Conservation (phyloP, 108 stramenopile species). For the Aureococcus anophagefferens region DNA sequence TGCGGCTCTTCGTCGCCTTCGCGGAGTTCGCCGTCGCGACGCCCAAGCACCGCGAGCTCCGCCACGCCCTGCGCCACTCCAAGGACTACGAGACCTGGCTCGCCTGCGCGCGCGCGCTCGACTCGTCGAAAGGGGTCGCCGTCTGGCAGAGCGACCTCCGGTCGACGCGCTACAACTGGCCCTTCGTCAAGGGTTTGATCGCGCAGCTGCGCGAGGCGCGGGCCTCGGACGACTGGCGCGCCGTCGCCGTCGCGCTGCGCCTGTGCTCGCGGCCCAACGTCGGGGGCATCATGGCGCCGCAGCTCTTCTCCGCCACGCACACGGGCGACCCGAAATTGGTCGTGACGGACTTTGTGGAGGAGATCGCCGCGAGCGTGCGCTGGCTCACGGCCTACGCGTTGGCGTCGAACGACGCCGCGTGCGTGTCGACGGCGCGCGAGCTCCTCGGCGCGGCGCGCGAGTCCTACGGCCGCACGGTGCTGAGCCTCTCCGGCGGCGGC, state of each 20-base stretch:
- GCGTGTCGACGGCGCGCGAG: conserved; percentile 10
- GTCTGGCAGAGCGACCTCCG: not conserved
- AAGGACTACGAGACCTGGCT: conserved; percentile 37
- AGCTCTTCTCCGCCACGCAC: conserved; percentile 65
- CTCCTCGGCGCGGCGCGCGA: conserved; percentile 69
- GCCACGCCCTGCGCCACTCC: conserved; percentile 45
- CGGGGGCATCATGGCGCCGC: conserved; percentile 71
- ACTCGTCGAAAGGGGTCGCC: not conserved
- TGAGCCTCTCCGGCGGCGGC: conserved; percentile 86
- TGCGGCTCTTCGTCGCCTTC: conserved; percentile 54
- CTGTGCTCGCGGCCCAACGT: conserved; percentile 81
- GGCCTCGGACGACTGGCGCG: conserved; percentile 23
- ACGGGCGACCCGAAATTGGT: conserved; percentile 67
- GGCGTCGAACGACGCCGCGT: too few relatives aligned
- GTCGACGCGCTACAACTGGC: conserved; percentile 64
- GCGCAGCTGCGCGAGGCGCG: conserved; percentile 35
- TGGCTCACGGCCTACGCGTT: not conserved
- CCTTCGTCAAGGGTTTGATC: conserved; percentile 58
- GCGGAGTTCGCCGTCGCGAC: conserved; percentile 56
- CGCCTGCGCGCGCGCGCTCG: not conserved
- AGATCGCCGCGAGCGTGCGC: not conserved
- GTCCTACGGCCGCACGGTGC: conserved; percentile 88
- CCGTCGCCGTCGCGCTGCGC: conserved; percentile 50
- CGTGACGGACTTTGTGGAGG: conserved; percentile 60
- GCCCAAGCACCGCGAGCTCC: conserved; percentile 54